A percentile compares a stretch with the other conserved stretches of the same genome.
Conservation (phyloP, 2,329 filamentous ascomycete genomes). For the Penicillium sclerotiorum region DNA sequence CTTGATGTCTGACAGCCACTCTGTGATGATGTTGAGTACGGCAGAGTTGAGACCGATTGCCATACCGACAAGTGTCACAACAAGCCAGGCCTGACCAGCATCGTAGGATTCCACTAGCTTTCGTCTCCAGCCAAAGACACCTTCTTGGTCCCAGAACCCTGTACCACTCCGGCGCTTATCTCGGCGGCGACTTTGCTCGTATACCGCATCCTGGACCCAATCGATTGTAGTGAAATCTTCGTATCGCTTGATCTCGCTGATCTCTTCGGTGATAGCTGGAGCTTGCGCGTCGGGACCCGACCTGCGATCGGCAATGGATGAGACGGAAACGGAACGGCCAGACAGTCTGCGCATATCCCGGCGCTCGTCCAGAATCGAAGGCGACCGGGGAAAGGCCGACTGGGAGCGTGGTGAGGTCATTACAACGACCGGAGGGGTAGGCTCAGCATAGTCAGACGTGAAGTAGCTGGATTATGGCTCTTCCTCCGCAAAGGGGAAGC, state of each 20-base stretch:
- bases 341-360: conserved; percentile 47
- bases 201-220: conserved; percentile 96
- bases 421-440: conserved; percentile 35
- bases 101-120: conserved; percentile 86
- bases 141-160: conserved; percentile 69
- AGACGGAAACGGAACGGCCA: conserved; percentile 55
- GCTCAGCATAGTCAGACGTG: conserved; percentile 32
- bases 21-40: conserved; percentile 90
- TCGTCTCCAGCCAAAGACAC: conserved; percentile 75
- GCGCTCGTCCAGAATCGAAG: conserved; percentile 35
- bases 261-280: conserved; percentile 85
- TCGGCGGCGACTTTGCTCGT: conserved; percentile 82
- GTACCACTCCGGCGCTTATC: conserved; percentile 71
- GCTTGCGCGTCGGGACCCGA: conserved; percentile 59
- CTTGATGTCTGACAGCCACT: conserved; percentile 96
- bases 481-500: conserved; percentile 13
- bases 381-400: conserved; percentile 32
- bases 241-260: conserved; percentile 96
- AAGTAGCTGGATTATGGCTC: conserved; percentile 15
- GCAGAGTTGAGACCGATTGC: conserved; percentile 93
- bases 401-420: conserved; percentile 45
- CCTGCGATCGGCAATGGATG: conserved; percentile 55
- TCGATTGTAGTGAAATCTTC: conserved; percentile 97
- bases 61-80: conserved; percentile 87
- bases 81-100: conserved; percentile 96